These are phyloP conservation scores for Novymonas esmeraldas DNA, from an alignment of 208 protist genomes.

Conservation along the genomic window DNA sequence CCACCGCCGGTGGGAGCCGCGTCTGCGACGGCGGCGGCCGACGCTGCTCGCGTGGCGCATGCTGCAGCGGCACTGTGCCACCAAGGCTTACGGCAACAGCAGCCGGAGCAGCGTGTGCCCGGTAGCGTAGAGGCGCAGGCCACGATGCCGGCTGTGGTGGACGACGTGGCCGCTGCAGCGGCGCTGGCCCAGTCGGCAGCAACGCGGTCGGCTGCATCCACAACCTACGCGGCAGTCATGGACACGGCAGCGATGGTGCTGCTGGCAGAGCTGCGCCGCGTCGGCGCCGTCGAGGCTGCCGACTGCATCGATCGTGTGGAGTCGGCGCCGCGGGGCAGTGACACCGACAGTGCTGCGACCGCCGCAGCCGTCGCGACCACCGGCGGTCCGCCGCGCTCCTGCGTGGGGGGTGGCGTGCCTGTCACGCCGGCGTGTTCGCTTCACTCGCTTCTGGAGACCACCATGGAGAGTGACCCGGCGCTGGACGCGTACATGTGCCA, in stretches of 20 bases:
- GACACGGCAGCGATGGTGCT: constrained; percentile 20
- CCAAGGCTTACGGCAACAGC: too few relatives aligned
- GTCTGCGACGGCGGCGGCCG: background rate
- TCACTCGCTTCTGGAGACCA: constrained; percentile 14
- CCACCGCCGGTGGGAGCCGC: background rate
- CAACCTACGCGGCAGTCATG: constrained; percentile 22
- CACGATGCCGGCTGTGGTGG: too few relatives aligned
- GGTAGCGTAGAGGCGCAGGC: too few relatives aligned
- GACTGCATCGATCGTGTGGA: background rate
- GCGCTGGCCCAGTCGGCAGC: constrained; percentile 1
- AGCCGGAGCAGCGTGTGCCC: too few relatives aligned
- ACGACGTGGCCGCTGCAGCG: too few relatives aligned
- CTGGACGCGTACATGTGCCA: constrained; percentile 7
- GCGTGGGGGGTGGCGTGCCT: background rate
- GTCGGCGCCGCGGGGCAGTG: background rate
- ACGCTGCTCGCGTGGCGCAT: background rate
- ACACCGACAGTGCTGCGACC: too few relatives aligned
- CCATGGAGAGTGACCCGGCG: constrained; percentile 5
- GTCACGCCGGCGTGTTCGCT: background rate
- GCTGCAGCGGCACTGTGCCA: background rate
- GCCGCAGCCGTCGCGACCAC: background rate
- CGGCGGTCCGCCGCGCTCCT: background rate
- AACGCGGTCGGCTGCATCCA: background rate
- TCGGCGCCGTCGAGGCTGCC: background rate
- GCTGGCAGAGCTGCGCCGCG: constrained; percentile 14